Conservation (phyloP, 495 filamentous ascomycete species). For the Tuber microsphaerosporum region DNA sequence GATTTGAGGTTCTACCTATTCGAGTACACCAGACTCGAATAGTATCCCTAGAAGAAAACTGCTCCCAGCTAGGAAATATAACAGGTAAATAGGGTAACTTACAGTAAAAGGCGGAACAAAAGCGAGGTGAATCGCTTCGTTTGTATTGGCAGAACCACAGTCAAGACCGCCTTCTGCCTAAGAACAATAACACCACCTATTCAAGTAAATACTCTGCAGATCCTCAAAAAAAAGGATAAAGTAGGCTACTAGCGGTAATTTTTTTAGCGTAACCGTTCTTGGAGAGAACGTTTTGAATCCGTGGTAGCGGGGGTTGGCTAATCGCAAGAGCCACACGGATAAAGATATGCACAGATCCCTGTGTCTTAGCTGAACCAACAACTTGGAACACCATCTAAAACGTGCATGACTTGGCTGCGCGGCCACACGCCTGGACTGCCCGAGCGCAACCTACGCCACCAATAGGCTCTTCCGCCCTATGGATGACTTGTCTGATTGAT, state of each 20-base stretch:
- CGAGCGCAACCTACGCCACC: not conserved
- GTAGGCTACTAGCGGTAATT: not conserved
- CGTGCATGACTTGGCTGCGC: constrained; percentile 1
- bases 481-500: not conserved
- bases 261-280: not conserved
- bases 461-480: not conserved
- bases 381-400: constrained; percentile 3
- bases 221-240: not conserved
- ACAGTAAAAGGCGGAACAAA: no score
- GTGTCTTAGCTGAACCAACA: not conserved
- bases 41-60: no score
- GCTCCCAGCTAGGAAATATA: no score
- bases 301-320: not conserved
- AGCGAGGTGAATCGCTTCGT: no score
- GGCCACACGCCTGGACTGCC: not conserved
- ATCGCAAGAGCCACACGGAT: not conserved
- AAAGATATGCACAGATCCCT: not conserved
- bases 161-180: no score
- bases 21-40: no score
- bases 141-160: no score
- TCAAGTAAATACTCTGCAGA: no score
- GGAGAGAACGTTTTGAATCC: not conserved
- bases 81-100: no score
- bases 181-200: no score
- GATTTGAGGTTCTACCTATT: no score